phyloP scores from a whole-genome alignment of 1,139 yeast species.

The Debaryomycetaceae sp. region DNA sequence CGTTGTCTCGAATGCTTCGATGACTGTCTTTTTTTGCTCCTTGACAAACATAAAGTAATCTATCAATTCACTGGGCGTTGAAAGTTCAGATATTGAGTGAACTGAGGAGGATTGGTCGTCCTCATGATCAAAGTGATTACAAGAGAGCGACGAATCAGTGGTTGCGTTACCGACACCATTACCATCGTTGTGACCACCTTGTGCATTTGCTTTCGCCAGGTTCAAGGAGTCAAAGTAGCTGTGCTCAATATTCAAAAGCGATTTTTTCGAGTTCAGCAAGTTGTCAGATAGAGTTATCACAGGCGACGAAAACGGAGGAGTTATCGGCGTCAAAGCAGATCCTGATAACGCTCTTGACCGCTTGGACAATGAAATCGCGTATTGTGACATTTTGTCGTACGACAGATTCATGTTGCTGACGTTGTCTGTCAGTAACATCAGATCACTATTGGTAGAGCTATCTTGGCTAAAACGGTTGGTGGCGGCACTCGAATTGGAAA shows the following conservation, averaged over 20 bases:
- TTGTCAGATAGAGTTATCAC: conserved; percentile 40
- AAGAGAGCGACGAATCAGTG: conserved; percentile 5
- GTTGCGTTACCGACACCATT: background rate
- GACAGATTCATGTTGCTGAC: conserved; percentile 6
- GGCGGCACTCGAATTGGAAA: conserved; percentile 9
- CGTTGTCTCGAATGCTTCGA: conserved; percentile 35
- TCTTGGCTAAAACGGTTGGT: conserved; percentile 15
- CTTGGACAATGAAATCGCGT: conserved; percentile 4
- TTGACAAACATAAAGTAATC: conserved; percentile 28
- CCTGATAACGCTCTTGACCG: conserved; percentile 8
- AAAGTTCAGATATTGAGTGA: conserved; percentile 22
- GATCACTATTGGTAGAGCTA: conserved; percentile 11
- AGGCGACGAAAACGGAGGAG: conserved; percentile 37
- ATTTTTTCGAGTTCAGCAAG: conserved; percentile 23
- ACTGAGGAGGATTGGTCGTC: conserved; percentile 4
- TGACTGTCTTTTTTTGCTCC: conserved; percentile 27
- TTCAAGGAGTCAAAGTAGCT: conserved; percentile 28
- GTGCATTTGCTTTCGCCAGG: conserved; percentile 3
- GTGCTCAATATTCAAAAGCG: conserved; percentile 32
- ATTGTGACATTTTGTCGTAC: conserved; percentile 1
- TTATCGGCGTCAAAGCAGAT: conserved; percentile 20
- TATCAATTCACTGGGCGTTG: conserved; percentile 27
- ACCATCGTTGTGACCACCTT: conserved; percentile 1
- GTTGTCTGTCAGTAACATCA: conserved; percentile 3
- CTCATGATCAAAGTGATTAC: conserved; percentile 2